Evolutionary conservation across 345 rosid genomes (phyloP), one percentile per base, ranked within the genome.

Genomic region (Populus nigra): DNA sequence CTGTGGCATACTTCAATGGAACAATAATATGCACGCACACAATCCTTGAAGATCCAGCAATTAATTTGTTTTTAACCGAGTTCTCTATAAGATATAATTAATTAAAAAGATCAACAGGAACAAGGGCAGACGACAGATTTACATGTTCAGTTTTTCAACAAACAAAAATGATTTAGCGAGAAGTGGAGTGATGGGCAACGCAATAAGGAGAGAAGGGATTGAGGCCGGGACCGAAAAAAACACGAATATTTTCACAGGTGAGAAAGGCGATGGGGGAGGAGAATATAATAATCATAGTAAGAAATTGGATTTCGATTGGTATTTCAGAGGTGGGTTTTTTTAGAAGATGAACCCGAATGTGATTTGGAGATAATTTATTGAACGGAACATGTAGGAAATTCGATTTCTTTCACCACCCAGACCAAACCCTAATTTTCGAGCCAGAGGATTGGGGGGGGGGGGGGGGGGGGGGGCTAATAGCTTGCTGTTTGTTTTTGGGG

Each of bases 191-290:
- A 92, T 96, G 85, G 80, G 96, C 98, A 27, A 96, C 63, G 90
- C 99, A 96, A 81, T 86, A 92, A 6, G 99, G 99, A 80, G 88
- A 81, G 83, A 88, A 90, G 2, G 98, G 98, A 92, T 93, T 96
- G 93, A 93, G 88, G 65, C 90, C 96, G 65, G 99, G 98, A 23
- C 98, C 99, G 53, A 96, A 84, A 47, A 96, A 84, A 65, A 83
- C 96, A 78, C 97, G 93, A 65, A 92, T 92, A 80, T 88, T 95
- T 73, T 85, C 87, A 69, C 72, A 83, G 63, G 80, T 38, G 8
- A 82, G 41, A 68, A 86, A 49, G 53, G 89, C 85, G 78, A 75
- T 80, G 41, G 86, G 74, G 17, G 90, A 85, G 68, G 90, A 85
- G 66, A 71, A 70, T 31, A 85, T 67, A 83, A 87, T 80, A 83